Evolutionary conservation across 2,329 filamentous ascomycete species (phyloP).

Genomic region (Penicillium vulpinum): DNA sequence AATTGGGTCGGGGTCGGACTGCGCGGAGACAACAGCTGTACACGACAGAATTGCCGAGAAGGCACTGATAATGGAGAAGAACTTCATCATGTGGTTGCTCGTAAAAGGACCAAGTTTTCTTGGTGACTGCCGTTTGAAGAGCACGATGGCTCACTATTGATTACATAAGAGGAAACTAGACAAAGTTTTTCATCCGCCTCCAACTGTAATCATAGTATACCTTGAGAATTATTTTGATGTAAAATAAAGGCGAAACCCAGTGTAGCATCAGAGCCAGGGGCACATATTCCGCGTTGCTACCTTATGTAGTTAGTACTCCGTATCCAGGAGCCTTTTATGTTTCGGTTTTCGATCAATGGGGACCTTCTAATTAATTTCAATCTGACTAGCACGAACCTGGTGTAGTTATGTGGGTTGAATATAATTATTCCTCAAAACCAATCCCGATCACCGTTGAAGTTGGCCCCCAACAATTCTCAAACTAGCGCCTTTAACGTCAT

Average conservation of each 20-base stretch:
- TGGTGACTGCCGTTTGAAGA: neutral
- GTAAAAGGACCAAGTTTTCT: neutral
- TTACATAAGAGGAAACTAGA: neutral
- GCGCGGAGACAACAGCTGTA: constrained; percentile 1
- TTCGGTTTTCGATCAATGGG: neutral
- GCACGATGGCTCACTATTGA: neutral
- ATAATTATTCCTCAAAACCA: too few species aligned
- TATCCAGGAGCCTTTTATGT: neutral
- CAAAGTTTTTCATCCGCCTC: too few species aligned
- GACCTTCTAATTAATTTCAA: neutral
- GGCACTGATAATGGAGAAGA: neutral
- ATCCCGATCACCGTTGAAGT: neutral
- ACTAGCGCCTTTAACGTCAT: neutral
- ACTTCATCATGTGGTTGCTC: constrained; percentile 3
- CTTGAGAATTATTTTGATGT: neutral
- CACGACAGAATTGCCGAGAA: neutral
- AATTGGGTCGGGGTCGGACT: constrained; percentile 11
- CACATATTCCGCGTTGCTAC: neutral
- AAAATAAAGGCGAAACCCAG: neutral
- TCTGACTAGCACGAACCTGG: neutral
- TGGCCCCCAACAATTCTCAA: neutral
- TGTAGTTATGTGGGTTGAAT: neutral
- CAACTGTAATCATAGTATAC: neutral
- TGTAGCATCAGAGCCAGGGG: neutral
- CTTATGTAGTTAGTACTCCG: neutral